Base-by-base conservation (phyloP, 2,329 filamentous ascomycete genomes). In the Beauveria bassiana region DNA sequence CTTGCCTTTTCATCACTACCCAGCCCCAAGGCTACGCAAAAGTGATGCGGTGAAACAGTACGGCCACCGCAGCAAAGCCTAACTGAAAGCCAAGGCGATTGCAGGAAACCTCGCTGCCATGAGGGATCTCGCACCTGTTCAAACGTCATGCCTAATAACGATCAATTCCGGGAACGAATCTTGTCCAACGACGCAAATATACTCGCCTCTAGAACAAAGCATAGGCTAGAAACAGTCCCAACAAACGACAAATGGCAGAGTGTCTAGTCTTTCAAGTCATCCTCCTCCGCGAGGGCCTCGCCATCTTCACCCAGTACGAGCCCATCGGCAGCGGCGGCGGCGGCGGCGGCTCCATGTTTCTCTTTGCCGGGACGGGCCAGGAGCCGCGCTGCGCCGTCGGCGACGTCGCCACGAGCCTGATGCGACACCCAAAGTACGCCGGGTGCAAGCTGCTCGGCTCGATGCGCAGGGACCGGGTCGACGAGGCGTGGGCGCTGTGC, bases 301-400 rank as follows among this genome's bases (percentile, higher is more conserved):
- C n/a, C 50, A n/a, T 60, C 38, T 54, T 60, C 5, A 43, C 40
- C 42, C 38, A 60, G 42, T 22, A 50, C 49, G 57, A 59, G 49
- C 22, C 12, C 12, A 1, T 38, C 34, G 12, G 34, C 34, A 38
- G 3, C 42, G 2, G 12, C 40, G 2, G 9, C 47, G 40, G 46
- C 45, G 45, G 43, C 58, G 49, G 58, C 50, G 58, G 50, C 40
- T n/a, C n/a, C 14, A 18, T 60, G 12, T 47, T 46, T 16, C 24
- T 38, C 10, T 46, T 60, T 22, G n/a, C 26, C 40, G 49, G 50
- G 12, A 34, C 47, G 16, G 58, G 40, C 26, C 24, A 16, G n/a
- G 46, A 42, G 34, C 56, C 47, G 18, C 58, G 38, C 8, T 34
- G 40, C 49, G 49, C 10, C 22, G n/a, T 24, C n/a, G 46, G 20